Evolutionary conservation across 768 basidiomycete species (phyloP).

Genomic region (Pholiota molesta): DNA sequence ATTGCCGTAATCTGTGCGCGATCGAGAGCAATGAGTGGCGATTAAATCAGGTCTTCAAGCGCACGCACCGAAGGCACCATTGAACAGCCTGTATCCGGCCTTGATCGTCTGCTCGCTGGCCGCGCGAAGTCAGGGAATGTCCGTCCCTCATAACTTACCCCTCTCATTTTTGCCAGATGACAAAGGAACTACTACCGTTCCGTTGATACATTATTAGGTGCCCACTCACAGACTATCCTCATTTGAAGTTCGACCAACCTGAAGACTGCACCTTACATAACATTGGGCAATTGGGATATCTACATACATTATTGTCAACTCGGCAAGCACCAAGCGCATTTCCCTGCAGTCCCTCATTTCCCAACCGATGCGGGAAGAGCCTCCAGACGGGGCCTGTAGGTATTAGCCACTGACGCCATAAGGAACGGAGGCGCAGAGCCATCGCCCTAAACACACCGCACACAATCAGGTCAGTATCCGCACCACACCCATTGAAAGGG

Average conservation of each 20-base stretch:
- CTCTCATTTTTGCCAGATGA: too few relatives aligned
- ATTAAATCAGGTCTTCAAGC: background rate
- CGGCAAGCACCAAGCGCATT: too few relatives aligned
- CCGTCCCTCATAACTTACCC: too few relatives aligned
- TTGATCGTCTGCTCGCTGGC: too few relatives aligned
- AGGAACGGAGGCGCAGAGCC: background rate
- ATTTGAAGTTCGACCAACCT: too few relatives aligned
- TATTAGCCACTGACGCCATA: background rate
- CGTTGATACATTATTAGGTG: too few relatives aligned
- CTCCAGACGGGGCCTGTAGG: background rate
- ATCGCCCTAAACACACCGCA: background rate
- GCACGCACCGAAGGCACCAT: constrained; percentile 61
- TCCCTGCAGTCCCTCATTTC: background rate
- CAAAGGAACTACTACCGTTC: too few relatives aligned
- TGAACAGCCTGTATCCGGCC: constrained; percentile 83
- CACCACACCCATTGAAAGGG: background rate
- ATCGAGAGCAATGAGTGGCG: constrained; percentile 10
- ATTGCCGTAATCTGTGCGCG: constrained; percentile 75
- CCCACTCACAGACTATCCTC: too few relatives aligned
- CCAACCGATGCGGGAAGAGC: background rate
- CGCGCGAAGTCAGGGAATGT: too few relatives aligned
- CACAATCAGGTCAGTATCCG: background rate
- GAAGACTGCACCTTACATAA: too few relatives aligned
- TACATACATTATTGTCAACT: too few relatives aligned
- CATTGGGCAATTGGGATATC: too few relatives aligned